Conservation (phyloP, 2,329 filamentous ascomycete genomes). For the Neonectria punicea region DNA sequence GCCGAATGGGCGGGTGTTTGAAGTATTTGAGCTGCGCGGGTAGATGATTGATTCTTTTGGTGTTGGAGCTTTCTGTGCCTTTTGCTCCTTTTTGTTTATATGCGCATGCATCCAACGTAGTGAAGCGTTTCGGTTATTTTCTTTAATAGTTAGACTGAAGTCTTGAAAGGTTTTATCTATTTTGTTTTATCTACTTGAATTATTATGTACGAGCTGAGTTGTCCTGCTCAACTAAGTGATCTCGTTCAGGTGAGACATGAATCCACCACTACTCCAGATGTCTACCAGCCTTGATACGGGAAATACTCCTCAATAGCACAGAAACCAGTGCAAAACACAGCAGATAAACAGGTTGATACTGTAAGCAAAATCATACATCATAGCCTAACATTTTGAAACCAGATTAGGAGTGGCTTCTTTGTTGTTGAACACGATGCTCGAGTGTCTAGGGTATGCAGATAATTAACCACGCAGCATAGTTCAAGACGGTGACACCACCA, state of each 20-base stretch:
- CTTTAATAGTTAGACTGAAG: background rate
- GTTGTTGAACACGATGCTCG: background rate
- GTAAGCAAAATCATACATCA: background rate
- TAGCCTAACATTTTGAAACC: background rate
- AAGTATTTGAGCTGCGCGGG: constrained; percentile 2
- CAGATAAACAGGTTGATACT: too few relatives aligned
- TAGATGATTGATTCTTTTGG: background rate
- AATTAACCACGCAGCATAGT: background rate
- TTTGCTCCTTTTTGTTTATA: too few relatives aligned
- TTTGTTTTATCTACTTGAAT: background rate
- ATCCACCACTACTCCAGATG: background rate
- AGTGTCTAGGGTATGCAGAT: background rate
- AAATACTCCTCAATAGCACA: background rate
- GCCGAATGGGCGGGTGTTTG: constrained; percentile 19
- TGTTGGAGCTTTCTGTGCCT: background rate
- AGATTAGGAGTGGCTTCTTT: background rate
- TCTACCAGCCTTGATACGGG: background rate
- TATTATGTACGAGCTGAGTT: too few relatives aligned
- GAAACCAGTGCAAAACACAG: too few relatives aligned
- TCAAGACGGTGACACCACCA: background rate
- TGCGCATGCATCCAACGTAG: background rate
- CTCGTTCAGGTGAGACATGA: background rate
- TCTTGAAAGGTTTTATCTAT: background rate
- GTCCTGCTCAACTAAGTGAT: background rate
- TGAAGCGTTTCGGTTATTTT: background rate